These are phyloP conservation scores for Botrytis deweyae DNA, from an alignment of 2,329 filamentous ascomycete genomes.

Conservation along the genomic window DNA sequence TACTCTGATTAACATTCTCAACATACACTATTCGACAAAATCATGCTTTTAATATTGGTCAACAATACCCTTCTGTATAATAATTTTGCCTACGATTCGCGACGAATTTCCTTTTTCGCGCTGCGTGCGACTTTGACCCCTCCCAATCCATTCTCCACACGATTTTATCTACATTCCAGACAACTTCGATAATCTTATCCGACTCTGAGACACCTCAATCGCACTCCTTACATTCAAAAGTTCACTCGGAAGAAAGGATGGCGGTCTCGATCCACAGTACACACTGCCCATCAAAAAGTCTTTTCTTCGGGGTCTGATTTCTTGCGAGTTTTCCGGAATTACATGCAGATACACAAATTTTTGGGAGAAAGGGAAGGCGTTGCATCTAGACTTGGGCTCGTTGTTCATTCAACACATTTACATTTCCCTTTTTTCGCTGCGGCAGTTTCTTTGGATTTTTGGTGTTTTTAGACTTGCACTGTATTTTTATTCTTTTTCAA, in stretches of 20 bases:
- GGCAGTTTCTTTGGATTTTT: conserved; percentile 13
- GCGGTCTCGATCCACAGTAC: conserved; percentile 35
- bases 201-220: conserved; percentile 16
- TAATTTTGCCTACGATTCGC: conserved; percentile 23
- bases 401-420: conserved; percentile 23
- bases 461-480: conserved; percentile 25
- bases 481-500: conserved; percentile 24
- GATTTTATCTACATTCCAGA: conserved; percentile 23
- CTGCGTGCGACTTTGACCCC: conserved; percentile 20
- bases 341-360: conserved; percentile 16
- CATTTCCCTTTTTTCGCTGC: conserved; percentile 19
- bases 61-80: conserved; percentile 19
- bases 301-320: conserved; percentile 10
- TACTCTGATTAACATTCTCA: conserved; percentile 7
- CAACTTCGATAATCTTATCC: conserved; percentile 10
- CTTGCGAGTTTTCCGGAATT: conserved; percentile 19
- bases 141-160: conserved; percentile 10
- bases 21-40: conserved; percentile 15
- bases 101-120: conserved; percentile 24
- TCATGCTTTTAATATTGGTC: conserved; percentile 22
- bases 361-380: conserved; percentile 27
- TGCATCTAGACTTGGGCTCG: conserved; percentile 32
- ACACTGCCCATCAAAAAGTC: conserved; percentile 22
- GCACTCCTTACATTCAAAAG: conserved; percentile 22
- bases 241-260: conserved; percentile 7